Percentiles rank a stretch among this genome's conserved stretches.
Evolutionary conservation across 1,139 yeast species (phyloP).

Genomic region (Blastobotrys apis): DNA sequence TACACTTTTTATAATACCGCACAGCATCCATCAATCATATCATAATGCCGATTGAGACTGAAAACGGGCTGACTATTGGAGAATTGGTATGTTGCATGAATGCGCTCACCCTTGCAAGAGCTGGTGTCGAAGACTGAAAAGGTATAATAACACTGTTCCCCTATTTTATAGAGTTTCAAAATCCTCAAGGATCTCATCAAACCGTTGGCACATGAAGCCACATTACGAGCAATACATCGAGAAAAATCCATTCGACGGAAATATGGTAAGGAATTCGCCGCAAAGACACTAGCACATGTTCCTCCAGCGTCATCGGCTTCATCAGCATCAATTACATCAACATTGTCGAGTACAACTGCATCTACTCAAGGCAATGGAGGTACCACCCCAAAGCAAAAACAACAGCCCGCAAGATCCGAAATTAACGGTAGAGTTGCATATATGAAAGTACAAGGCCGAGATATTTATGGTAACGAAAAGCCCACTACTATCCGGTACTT

Average conservation of each 20-base stretch:
- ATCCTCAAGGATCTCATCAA: constrained; percentile 40
- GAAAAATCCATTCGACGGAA: constrained; percentile 38
- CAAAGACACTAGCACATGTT: constrained; percentile 23
- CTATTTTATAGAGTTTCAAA: constrained; percentile 26
- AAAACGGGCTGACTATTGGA: constrained; percentile 1
- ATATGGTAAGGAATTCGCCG: constrained; percentile 30
- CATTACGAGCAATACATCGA: constrained; percentile 38
- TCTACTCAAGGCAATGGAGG: neutral
- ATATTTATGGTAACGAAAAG: constrained; percentile 49
- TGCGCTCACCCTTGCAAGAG: neutral
- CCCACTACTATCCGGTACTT: constrained; percentile 52
- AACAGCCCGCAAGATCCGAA: constrained; percentile 22
- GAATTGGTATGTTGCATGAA: constrained; percentile 2
- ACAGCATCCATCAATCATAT: neutral
- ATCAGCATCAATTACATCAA: neutral
- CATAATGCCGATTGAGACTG: neutral
- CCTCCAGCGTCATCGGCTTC: neutral
- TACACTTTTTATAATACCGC: no score
- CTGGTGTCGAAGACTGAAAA: neutral
- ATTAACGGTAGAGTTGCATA: constrained; percentile 31
- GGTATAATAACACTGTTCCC: neutral
- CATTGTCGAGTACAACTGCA: neutral
- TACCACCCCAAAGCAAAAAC: constrained; percentile 27
- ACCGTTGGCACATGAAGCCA: constrained; percentile 43
- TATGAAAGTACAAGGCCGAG: constrained; percentile 39